phyloP scores from a whole-genome alignment of 306 rosid species.

The Sophora flavescens region DNA sequence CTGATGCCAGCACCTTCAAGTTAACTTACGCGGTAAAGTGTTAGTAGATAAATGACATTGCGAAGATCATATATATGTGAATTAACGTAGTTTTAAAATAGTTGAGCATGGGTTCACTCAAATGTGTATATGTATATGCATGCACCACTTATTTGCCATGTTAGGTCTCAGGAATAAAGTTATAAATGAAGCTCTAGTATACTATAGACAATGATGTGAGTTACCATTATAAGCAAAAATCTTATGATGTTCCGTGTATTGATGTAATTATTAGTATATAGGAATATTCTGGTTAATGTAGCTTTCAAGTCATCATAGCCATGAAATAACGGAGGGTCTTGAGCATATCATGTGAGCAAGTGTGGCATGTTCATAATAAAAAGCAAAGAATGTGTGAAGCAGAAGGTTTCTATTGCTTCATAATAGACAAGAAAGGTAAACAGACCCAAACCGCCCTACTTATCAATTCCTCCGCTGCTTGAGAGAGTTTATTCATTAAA shows the following conservation, averaged over 20 bases:
- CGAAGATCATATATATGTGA: neutral
- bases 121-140: neutral
- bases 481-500: neutral
- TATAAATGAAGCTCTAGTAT: conserved; percentile 27
- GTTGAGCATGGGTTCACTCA: conserved; percentile 29
- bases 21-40: conserved; percentile 37
- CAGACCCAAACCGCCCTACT: neutral
- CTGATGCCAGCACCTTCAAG: conserved; percentile 41
- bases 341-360: conserved; percentile 50
- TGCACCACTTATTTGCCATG: conserved; percentile 23
- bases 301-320: conserved; percentile 41
- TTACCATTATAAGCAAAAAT: conserved; percentile 36
- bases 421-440: neutral
- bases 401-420: conserved; percentile 32
- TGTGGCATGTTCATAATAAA: conserved; percentile 47
- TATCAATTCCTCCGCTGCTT: neutral
- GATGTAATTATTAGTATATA: conserved; percentile 10
- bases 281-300: conserved; percentile 35
- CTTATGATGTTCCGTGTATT: conserved; percentile 28
- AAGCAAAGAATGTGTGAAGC: conserved; percentile 38
- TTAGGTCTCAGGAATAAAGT: conserved; percentile 42
- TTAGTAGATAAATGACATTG: neutral
- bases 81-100: neutral
- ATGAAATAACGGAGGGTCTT: conserved; percentile 13
- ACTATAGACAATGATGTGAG: neutral